These are phyloP conservation scores for Daedaleopsis nitida DNA, from an alignment of 768 basidiomycete genomes.

Conservation along the genomic window DNA sequence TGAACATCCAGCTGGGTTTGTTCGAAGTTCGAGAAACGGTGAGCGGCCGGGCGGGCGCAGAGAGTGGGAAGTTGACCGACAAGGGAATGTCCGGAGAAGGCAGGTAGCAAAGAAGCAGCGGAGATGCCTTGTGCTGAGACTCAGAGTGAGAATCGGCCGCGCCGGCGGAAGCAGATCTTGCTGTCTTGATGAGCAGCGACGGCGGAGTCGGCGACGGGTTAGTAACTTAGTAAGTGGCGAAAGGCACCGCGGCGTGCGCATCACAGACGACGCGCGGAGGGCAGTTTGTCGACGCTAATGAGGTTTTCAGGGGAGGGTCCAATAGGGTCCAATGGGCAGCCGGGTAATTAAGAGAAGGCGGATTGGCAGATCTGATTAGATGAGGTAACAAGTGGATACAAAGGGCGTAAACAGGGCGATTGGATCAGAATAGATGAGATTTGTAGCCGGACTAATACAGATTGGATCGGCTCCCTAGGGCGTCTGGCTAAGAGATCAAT, in stretches of 20 bases:
- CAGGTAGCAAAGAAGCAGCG: neutral
- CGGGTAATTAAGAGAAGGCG: slow-evolving; percentile 12
- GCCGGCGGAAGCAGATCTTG: neutral
- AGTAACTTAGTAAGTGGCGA: neutral
- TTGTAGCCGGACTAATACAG: slow-evolving; percentile 1
- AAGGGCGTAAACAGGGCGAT: neutral
- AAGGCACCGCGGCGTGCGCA: neutral
- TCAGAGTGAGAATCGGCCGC: neutral
- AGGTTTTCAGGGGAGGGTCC: neutral
- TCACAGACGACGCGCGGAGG: neutral
- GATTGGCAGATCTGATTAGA: neutral
- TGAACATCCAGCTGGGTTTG: neutral
- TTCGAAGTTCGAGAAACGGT: neutral
- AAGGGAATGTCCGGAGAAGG: neutral
- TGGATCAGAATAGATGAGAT: neutral
- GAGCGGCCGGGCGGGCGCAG: too few species aligned
- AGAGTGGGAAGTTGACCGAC: neutral
- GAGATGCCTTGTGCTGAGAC: neutral
- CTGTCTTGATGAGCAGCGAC: neutral
- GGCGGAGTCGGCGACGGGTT: neutral
- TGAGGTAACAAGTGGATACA: slow-evolving; percentile 2
- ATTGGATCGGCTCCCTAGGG: slow-evolving; percentile 12
- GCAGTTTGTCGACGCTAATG: neutral
- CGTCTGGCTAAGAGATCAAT: neutral
- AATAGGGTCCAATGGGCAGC: neutral